Percentiles rank a stretch among this genome's conserved stretches.
Conservation (phyloP, 495 filamentous ascomycete species). For the Neurospora cerealis region DNA sequence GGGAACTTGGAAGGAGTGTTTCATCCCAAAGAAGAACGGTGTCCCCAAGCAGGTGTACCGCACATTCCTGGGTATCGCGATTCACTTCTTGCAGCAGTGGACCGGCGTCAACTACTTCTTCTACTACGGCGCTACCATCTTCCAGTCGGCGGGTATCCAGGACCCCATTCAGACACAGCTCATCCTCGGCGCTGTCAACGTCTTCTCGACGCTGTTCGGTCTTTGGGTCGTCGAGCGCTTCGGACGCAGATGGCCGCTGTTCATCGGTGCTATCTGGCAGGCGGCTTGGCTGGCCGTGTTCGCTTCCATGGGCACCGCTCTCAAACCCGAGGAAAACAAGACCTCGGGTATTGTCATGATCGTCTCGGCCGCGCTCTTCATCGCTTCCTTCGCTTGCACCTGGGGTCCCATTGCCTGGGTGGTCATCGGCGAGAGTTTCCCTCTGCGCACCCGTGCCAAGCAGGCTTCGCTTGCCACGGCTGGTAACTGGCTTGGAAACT, state of each 20-base stretch:
- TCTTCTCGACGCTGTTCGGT: constrained; percentile 54
- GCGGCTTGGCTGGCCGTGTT: constrained; percentile 61
- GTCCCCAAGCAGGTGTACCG: constrained; percentile 58
- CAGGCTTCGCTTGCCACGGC: constrained; percentile 64
- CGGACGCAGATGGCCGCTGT: constrained; percentile 55
- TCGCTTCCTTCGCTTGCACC: constrained; percentile 48
- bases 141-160: constrained; percentile 50
- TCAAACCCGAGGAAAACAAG: constrained; percentile 35
- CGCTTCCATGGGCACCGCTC: constrained; percentile 47
- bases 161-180: constrained; percentile 58
- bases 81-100: constrained; percentile 62
- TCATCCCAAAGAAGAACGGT: constrained; percentile 35
- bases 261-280: constrained; percentile 57
- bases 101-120: constrained; percentile 52
- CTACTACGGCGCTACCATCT: constrained; percentile 48
- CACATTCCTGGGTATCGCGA: constrained; percentile 51
- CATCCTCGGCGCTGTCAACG: constrained; percentile 63
- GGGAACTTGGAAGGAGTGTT: constrained; percentile 45
- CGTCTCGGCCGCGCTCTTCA: constrained; percentile 65
- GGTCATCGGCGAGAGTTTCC: constrained; percentile 66
- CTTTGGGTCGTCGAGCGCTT: constrained; percentile 58
- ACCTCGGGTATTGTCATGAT: constrained; percentile 58
- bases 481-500: constrained; percentile 75
- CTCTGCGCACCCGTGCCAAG: constrained; percentile 59
- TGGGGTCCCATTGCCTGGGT: constrained; percentile 80